Evolutionary conservation across 2,329 filamentous ascomycete genomes (phyloP), one percentile per base, ranked within the genome.

Genomic region (Clonostachys sp.): DNA sequence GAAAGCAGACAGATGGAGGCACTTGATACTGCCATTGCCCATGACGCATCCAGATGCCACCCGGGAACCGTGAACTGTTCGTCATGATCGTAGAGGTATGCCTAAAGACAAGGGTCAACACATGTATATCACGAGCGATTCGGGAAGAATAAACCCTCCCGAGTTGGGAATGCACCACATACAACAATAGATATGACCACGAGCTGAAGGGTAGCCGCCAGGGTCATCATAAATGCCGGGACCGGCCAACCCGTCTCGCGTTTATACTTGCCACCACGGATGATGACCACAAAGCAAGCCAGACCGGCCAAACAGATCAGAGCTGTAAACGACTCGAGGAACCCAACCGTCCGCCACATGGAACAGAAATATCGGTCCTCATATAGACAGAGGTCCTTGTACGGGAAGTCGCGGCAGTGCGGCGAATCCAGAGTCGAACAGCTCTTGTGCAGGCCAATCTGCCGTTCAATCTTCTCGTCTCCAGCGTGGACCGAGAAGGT

Each of bases 261-360:
- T 68, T 87, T 85, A 57, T 85, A 82, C 63, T 90, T 87, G 35
- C 91, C 90, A 16, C 91, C 91, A 2, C 77, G 70, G 55, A 96
- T 71, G 42, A 95, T 82, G 44, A 95, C 81, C 33, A 85, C 60
- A 66, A 92, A 96, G 16, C 84, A 81, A 30, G 95, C 84, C n/a
- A 95, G 68, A 7, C 84, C 84, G 47, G 87, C 89, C 39, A 94
- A 78, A 65, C 95, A 86, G 38, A 94, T 64, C n/a, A 96, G 83
- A 36, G 90, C 81, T 8, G 87, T 80, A 57, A 96, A 88, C 45
- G 85, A 88, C 72, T 95, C 90, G 53, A 96, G 69, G 68, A 96
- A 97, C 20, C 89, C 91, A 35, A 90, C 84, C 24, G 84, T 89
- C 50, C 88, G 81, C 92, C 92, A 99, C 78, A 95, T 87, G 57